Evolutionary conservation across 2,329 filamentous ascomycete species (phyloP).

Genomic region (Cordyceps cicadae): DNA sequence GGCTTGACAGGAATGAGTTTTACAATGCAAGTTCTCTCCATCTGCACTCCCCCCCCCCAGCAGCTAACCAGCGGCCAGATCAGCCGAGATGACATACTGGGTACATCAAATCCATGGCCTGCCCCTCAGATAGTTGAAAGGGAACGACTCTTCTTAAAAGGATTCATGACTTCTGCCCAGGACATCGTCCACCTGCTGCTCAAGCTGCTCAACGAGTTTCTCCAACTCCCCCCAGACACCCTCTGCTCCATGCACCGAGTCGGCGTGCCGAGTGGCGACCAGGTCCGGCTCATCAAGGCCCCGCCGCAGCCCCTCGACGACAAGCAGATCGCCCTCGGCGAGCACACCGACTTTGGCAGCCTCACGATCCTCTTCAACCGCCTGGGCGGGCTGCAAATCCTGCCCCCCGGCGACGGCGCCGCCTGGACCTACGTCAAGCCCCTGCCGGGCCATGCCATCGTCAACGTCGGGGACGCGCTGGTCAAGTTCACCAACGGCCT

Average conservation of each 20-base stretch:
- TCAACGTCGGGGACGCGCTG: slow-evolving; percentile 6
- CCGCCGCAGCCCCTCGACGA: slow-evolving; percentile 8
- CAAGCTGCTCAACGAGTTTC: neutral
- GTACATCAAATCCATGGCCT: slow-evolving; percentile 1
- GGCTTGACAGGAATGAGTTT: slow-evolving; percentile 9
- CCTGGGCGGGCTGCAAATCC: slow-evolving; percentile 30
- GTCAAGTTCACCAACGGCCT: slow-evolving; percentile 10
- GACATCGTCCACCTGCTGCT: neutral
- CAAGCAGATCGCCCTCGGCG: slow-evolving; percentile 8
- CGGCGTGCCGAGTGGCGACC: neutral
- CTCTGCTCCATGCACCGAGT: neutral
- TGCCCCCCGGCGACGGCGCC: slow-evolving; percentile 17
- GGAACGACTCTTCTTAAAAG: neutral
- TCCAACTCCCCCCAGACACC: neutral
- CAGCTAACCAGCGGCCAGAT: neutral
- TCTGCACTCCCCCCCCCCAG: neutral
- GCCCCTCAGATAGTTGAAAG: neutral
- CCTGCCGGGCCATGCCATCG: neutral
- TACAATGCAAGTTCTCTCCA: neutral
- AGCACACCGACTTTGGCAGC: slow-evolving; percentile 31
- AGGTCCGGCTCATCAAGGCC: slow-evolving; percentile 6
- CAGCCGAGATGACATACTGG: slow-evolving; percentile 8
- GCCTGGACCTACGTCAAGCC: slow-evolving; percentile 9
- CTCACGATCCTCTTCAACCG: slow-evolving; percentile 32
- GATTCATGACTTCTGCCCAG: neutral